These are phyloP conservation scores for Elsinoe fawcettii DNA, from an alignment of 2,329 filamentous ascomycete genomes.

Conservation along the genomic window DNA sequence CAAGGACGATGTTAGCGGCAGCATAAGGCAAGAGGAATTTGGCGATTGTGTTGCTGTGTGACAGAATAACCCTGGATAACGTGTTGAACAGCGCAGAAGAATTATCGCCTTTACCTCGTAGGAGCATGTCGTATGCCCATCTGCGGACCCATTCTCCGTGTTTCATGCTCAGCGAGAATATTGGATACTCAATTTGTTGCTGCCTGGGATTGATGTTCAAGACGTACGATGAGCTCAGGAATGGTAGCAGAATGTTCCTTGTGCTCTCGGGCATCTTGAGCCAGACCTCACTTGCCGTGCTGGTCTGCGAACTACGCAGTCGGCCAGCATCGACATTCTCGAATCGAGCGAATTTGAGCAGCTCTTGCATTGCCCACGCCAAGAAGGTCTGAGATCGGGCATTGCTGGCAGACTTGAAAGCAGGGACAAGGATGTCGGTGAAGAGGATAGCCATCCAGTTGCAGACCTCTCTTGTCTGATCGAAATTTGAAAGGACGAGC, in stretches of 20 bases:
- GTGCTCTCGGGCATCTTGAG: slow-evolving; percentile 66
- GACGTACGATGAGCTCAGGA: slow-evolving; percentile 74
- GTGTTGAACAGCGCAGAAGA: slow-evolving; percentile 72
- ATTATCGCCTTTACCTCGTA: slow-evolving; percentile 66
- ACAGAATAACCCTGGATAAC: slow-evolving; percentile 70
- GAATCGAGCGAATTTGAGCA: slow-evolving; percentile 71
- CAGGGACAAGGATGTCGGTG: slow-evolving; percentile 79
- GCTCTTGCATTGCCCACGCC: slow-evolving; percentile 88
- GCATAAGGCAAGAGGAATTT: slow-evolving; percentile 86
- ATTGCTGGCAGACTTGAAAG: slow-evolving; percentile 85
- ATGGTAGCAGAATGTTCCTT: slow-evolving; percentile 77
- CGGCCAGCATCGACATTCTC: slow-evolving; percentile 47
- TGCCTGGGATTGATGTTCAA: slow-evolving; percentile 43
- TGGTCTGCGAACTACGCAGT: slow-evolving; percentile 48
- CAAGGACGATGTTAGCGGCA: slow-evolving; percentile 73
- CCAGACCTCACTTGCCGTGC: slow-evolving; percentile 66
- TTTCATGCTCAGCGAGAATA: slow-evolving; percentile 60
- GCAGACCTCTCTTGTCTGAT: slow-evolving; percentile 65
- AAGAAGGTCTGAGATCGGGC: slow-evolving; percentile 82
- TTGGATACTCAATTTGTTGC: slow-evolving; percentile 54
- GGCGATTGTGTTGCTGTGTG: slow-evolving; percentile 77
- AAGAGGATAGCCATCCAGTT: slow-evolving; percentile 81
- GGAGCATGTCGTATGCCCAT: slow-evolving; percentile 74
- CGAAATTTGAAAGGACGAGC: slow-evolving; percentile 80
- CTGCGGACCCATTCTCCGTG: slow-evolving; percentile 76